These are phyloP conservation scores for Candida anglica DNA, from an alignment of 805 yeast genomes.

Conservation along the genomic window DNA sequence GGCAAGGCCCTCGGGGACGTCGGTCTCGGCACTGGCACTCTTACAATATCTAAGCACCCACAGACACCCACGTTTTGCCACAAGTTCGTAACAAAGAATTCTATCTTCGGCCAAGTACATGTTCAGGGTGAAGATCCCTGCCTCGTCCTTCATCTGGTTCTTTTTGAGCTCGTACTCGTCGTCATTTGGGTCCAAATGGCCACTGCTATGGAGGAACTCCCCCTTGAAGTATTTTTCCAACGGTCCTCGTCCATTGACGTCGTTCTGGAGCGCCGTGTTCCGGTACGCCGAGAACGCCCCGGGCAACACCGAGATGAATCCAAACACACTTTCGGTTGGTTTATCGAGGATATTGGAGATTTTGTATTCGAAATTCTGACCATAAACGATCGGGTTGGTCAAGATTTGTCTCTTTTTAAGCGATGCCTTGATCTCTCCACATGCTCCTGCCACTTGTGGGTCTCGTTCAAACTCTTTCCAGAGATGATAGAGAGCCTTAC, in stretches of 20 bases:
- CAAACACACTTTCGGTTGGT: constrained; percentile 62
- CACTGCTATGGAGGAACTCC: constrained; percentile 53
- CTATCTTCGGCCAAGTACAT: constrained; percentile 72
- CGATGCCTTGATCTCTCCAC: constrained; percentile 67
- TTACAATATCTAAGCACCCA: constrained; percentile 65
- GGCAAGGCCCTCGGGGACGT: constrained; percentile 60
- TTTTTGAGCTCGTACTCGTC: constrained; percentile 42
- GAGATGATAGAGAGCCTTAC: constrained; percentile 51
- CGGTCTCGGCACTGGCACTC: constrained; percentile 63
- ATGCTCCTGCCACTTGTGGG: constrained; percentile 62
- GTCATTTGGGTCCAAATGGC: constrained; percentile 56
- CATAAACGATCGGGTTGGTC: constrained; percentile 59
- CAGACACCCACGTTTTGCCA: constrained; percentile 51
- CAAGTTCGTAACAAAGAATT: constrained; percentile 61
- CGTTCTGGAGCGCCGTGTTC: constrained; percentile 55
- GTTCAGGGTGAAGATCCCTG: constrained; percentile 59
- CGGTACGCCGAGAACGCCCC: constrained; percentile 70
- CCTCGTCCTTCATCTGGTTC: constrained; percentile 35
- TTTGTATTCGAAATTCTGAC: constrained; percentile 65
- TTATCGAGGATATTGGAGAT: constrained; percentile 65
- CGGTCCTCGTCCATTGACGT: constrained; percentile 51
- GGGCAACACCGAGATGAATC: constrained; percentile 62
- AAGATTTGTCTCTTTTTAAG: constrained; percentile 44
- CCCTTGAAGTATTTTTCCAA: constrained; percentile 66
- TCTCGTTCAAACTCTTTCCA: constrained; percentile 63